phyloP scores from a whole-genome alignment of 176 grass and related monocot genomes.

The Poa pratensis region DNA sequence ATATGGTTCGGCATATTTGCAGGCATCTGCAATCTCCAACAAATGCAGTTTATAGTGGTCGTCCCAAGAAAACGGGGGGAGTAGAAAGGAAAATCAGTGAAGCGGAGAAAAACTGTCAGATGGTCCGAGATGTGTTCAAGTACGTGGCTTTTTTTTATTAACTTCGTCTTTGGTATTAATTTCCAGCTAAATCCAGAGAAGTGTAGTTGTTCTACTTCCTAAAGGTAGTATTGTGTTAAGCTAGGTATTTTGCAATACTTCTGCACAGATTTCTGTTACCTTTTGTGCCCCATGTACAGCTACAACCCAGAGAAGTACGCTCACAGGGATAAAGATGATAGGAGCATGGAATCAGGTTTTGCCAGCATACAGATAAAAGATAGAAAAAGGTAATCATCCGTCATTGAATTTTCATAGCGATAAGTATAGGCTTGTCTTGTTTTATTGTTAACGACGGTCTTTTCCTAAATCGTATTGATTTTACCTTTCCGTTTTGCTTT shows the following conservation, averaged over 20 bases:
- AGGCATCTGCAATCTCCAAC: constrained; percentile 39
- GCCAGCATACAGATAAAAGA: constrained; percentile 79
- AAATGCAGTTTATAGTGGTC: constrained; percentile 14
- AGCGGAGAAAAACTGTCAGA: constrained; percentile 23
- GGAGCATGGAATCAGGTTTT: constrained; percentile 81
- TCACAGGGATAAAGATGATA: constrained; percentile 62
- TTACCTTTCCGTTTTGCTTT: neutral
- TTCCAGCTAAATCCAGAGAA: neutral
- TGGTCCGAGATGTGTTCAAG: constrained; percentile 56
- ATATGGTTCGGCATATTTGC: constrained; percentile 12
- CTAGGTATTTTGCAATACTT: neutral
- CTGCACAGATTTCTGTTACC: neutral
- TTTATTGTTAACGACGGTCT: neutral
- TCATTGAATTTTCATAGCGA: neutral
- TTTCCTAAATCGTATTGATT: neutral
- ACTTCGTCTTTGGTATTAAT: neutral
- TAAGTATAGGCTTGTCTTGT: neutral
- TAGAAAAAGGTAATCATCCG: constrained; percentile 45
- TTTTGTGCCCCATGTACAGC: constrained; percentile 51
- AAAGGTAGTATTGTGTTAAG: neutral
- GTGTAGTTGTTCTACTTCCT: neutral
- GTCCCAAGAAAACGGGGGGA: constrained; percentile 37
- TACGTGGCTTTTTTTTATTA: constrained; percentile 17
- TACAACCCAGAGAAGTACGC: constrained; percentile 62
- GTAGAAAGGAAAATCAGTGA: constrained; percentile 51